A percentile compares a stretch with the other conserved stretches of the same genome.
Conservation (phyloP, 768 basidiomycete genomes). For the Mycena rosella region DNA sequence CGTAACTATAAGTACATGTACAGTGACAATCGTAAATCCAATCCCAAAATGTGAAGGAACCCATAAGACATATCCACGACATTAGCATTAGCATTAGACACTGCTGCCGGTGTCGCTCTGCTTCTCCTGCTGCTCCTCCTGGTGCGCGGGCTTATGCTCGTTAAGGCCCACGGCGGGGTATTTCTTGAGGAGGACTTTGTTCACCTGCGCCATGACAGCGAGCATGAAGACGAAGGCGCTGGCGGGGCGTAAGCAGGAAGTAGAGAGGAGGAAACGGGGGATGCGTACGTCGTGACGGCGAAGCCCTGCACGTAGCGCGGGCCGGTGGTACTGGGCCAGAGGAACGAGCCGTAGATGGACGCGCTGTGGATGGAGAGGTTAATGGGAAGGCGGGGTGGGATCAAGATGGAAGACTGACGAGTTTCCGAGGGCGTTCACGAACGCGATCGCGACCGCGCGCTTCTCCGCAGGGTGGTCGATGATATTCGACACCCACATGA, state of each 20-base stretch:
- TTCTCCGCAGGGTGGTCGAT: conserved; percentile 33
- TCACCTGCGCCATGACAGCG: conserved; percentile 25
- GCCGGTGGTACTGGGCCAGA: conserved; percentile 46
- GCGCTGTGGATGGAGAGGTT: not conserved
- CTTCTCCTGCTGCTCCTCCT: not conserved
- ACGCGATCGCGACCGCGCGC: conserved; percentile 46
- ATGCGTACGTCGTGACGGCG: conserved; percentile 40
- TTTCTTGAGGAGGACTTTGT: conserved; percentile 19
- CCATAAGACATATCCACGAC: too few species aligned
- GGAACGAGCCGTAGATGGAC: conserved; percentile 44
- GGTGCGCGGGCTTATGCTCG: not conserved
- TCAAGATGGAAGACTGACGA: not conserved
- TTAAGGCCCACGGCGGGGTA: conserved; percentile 11
- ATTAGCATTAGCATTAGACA: too few species aligned
- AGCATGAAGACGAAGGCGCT: conserved; percentile 30
- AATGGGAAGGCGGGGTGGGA: not conserved
- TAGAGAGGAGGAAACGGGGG: not conserved
- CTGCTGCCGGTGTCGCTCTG: not conserved
- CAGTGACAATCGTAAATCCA: too few species aligned
- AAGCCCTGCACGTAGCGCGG: conserved; percentile 51
- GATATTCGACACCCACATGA: conserved; percentile 30
- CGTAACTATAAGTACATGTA: too few species aligned
- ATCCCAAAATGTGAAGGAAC: too few species aligned
- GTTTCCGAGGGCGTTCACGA: conserved; percentile 49
- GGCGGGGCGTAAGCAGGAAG: conserved; percentile 14